Conservation (phyloP, 768 basidiomycete genomes). For the Exidia glandulosa region DNA sequence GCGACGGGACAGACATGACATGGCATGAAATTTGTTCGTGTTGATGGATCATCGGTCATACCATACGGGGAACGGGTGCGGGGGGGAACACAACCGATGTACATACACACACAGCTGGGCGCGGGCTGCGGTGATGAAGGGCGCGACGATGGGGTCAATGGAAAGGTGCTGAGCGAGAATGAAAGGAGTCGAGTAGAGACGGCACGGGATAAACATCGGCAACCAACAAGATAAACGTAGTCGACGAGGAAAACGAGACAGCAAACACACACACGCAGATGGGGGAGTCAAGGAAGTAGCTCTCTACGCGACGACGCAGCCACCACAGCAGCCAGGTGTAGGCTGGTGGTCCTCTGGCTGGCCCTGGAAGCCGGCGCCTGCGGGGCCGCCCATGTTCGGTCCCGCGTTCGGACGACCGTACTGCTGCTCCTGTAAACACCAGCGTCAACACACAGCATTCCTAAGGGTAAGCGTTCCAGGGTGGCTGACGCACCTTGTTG, state of each 20-base stretch:
- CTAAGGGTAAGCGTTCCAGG: not conserved
- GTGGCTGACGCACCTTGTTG: conserved; percentile 57
- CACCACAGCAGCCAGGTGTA: conserved; percentile 47
- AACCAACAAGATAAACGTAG: not conserved
- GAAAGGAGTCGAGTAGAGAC: not conserved
- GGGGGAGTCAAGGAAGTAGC: too few relatives aligned
- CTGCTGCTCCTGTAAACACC: conserved; percentile 51
- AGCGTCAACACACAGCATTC: not conserved
- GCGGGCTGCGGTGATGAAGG: too few relatives aligned
- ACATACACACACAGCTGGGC: too few relatives aligned
- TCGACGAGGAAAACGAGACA: not conserved
- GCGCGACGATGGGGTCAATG: too few relatives aligned
- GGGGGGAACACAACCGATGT: not conserved
- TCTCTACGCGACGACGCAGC: conserved; percentile 46
- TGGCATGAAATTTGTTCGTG: not conserved
- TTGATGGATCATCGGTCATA: not conserved
- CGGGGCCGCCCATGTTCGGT: conserved; percentile 32
- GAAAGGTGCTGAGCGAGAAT: not conserved
- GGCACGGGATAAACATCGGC: not conserved
- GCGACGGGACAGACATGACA: not conserved
- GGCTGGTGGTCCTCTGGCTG: conserved; percentile 36
- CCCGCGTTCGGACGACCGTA: conserved; percentile 47
- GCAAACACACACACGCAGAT: not conserved
- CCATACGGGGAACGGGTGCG: not conserved
- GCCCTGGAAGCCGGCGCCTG: conserved; percentile 31